A percentile compares a stretch with the other conserved stretches of the same genome.
Conservation (phyloP, 352 stramenopile species). For the Globisporangium emineosum region DNA sequence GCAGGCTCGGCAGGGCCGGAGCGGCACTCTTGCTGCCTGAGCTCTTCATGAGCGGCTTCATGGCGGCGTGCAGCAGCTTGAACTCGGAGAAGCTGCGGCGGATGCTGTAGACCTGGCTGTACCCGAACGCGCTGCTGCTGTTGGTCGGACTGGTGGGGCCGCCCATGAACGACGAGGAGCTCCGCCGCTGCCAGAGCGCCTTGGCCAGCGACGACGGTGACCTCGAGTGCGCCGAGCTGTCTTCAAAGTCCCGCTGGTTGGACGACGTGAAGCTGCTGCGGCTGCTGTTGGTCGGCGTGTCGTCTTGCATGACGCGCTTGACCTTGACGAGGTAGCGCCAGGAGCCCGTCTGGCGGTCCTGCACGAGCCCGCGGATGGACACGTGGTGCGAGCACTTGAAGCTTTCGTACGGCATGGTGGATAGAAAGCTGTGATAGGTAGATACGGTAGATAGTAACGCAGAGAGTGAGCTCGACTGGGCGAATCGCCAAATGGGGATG, state of each 20-base stretch:
- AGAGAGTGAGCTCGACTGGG: background rate
- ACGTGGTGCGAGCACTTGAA: constrained; percentile 57
- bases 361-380: constrained; percentile 63
- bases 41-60: constrained; percentile 39
- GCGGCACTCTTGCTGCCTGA: too few relatives aligned
- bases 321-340: constrained; percentile 73
- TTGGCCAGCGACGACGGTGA: background rate
- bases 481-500: background rate
- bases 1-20: constrained; percentile 47
- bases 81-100: constrained; percentile 69
- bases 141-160: constrained; percentile 6
- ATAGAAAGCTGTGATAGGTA: background rate
- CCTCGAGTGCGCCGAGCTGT: background rate
- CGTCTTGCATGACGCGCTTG: constrained; percentile 37
- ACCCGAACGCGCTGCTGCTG: constrained; percentile 6
- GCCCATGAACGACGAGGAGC: constrained; percentile 14
- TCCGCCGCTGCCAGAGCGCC: constrained; percentile 12
- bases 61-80: constrained; percentile 54
- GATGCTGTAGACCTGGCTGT: constrained; percentile 46
- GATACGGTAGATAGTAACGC: background rate
- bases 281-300: constrained; percentile 12
- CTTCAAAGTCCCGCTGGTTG: background rate
- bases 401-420: constrained; percentile 71
- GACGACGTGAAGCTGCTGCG: background rate
- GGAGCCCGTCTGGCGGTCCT: constrained; percentile 44